Evolutionary conservation across 2,329 filamentous ascomycete genomes (phyloP), one percentile per base, ranked within the genome.

Genomic region (Hymenoscyphus albidus): DNA sequence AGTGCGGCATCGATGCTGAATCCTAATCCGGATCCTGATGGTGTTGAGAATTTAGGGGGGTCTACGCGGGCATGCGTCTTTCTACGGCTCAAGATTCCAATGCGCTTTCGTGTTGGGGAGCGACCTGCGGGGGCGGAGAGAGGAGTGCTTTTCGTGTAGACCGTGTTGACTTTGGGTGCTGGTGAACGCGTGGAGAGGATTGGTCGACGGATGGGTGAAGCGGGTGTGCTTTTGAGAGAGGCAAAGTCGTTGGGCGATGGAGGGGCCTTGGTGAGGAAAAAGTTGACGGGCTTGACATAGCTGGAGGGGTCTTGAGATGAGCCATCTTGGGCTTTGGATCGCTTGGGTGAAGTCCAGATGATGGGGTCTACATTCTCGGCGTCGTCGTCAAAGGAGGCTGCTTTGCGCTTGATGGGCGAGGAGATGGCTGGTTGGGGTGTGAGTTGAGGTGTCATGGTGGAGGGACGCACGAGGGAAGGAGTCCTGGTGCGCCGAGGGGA

Each of bases 1-100:
- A 96, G 85, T 3, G 92, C 93, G 31, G 91, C 90, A 74, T 95
- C 90, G 65, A 97, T 87, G 62, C 90, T 93, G 78, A 97, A 96
- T 0, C 92, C 91, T 1, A 74, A 61, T 3, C 69, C 68, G 3
- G 81, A 78, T n/a, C 79, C 72, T 64, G 78, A 74, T 62, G 74
- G 80, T 66, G 79, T 78, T 60, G 78, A 77, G 75, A 88, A 88
- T 14, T 83, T 78, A 1, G 90, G 88, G 0, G 90, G 88, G 70
- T 94, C 89, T 62, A 93, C 81, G 58, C 92, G 90, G 56, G 76
- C 88, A 87, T 14, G 83, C 81, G 83, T 84, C 65, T 86, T 85
- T 59, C 90, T 88, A 65, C 89, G 87, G 74, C 83, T 87, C 54
- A 92, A 81, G 68, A 92, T 85, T 61, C 87, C 85, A 35, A 87